Conservation (phyloP, 768 basidiomycete species). For the Podaxis sp. region DNA sequence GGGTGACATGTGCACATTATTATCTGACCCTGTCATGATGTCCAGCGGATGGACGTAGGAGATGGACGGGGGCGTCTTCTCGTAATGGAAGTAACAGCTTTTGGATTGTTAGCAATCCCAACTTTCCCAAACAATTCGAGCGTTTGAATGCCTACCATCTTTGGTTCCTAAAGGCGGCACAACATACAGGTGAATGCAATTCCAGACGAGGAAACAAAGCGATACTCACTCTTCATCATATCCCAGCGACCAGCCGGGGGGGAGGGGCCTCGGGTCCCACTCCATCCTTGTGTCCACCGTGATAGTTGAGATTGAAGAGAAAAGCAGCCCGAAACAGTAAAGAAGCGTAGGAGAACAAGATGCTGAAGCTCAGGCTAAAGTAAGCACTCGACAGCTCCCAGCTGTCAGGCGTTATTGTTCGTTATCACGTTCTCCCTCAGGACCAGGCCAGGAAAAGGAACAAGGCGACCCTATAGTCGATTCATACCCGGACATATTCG, state of each 20-base stretch:
- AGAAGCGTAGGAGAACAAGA: neutral
- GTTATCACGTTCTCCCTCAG: conserved; percentile 1
- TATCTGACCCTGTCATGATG: neutral
- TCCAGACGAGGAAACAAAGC: neutral
- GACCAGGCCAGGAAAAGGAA: neutral
- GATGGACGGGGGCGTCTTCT: neutral
- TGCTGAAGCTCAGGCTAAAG: neutral
- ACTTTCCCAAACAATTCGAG: neutral
- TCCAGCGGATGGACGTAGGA: conserved; percentile 6
- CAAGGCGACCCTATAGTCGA: neutral
- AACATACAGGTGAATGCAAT: neutral
- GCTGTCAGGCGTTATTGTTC: neutral
- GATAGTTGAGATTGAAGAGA: neutral
- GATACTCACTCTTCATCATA: conserved; percentile 18
- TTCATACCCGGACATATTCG: neutral
- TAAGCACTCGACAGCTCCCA: neutral
- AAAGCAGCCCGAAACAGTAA: neutral
- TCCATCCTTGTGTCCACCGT: neutral
- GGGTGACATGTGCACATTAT: neutral
- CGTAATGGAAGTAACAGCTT: conserved; percentile 10
- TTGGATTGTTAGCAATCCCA: neutral
- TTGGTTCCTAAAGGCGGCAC: conserved; percentile 1
- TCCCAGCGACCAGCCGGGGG: conserved; percentile 17
- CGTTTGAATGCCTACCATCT: neutral
- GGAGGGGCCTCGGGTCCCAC: conserved; percentile 17